Evolutionary conservation across 495 filamentous ascomycete genomes (phyloP), one percentile per base, ranked within the genome.

Genomic region (Talaromyces proteolyticus): DNA sequence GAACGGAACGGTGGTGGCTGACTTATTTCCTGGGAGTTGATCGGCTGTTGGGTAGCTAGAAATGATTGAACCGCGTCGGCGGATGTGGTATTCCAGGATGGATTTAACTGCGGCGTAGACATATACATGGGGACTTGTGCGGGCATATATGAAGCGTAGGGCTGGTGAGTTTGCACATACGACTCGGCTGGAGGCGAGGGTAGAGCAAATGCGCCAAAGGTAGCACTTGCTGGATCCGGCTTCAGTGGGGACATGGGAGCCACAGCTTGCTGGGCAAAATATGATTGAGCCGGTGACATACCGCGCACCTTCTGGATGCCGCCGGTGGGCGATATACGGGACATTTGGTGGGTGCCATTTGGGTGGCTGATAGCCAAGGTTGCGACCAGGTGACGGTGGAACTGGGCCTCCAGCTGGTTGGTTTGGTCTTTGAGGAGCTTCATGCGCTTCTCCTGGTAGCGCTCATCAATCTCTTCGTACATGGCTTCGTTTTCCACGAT

Each of bases 401-500:
- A 69, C 21, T 71, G 62, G 37, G 67, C 60, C 51, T 73, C 62
- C 23, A 75, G 62, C 54, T 71, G 64, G 58, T 65, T 57, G 53
- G 64, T 71, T 54, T 73, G 69, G 14, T 63, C 65, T 34, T 72
- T 66, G 47, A 75, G 57, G 60, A 72, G 68, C 20, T 62, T 64
- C 22, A 69, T 66, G 24, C 68, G 63, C 47, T 72, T 75, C 49
- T 70, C 69, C 48, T 69, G 67, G 42, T 70, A 73, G 19, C 69
- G 69, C 44, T 94, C 89, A 34, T 97, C 92, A 60, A 95, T 87
- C 64, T 96, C 92, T 62, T 96, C 92, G 63, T 96, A 97, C 90
- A 96, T 95, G 66, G 93, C 90, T 64, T 96, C 92, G 58, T 88
- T 89, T 52, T 88, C 67, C 8, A 97, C 93, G 65, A 93, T 90